phyloP scores from a whole-genome alignment of 257 asterid genomes.

The Solanum ahanhuiri region DNA sequence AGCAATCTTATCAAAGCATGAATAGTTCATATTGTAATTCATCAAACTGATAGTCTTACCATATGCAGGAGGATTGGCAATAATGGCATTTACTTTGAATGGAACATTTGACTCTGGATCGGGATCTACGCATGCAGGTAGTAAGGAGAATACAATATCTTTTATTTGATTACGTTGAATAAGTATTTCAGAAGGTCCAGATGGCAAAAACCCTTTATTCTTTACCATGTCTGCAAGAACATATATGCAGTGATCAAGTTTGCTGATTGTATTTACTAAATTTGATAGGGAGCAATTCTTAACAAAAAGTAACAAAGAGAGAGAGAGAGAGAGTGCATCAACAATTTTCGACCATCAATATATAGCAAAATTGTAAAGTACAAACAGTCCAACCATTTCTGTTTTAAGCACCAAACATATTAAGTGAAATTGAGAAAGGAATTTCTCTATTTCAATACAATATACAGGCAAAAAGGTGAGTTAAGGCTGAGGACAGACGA shows the following conservation, averaged over 20 bases:
- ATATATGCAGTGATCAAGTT: neutral
- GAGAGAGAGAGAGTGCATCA: neutral
- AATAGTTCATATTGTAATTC: neutral
- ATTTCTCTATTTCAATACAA: neutral
- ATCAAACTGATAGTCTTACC: constrained; percentile 34
- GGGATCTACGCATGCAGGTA: constrained; percentile 57
- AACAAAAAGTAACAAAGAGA: neutral
- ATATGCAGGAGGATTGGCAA: constrained; percentile 94
- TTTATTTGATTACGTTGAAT: constrained; percentile 66
- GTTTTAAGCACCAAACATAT: neutral
- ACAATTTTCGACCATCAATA: neutral
- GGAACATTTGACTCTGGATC: constrained; percentile 56
- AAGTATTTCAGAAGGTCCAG: constrained; percentile 77
- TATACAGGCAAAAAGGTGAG: neutral
- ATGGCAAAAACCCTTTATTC: constrained; percentile 89
- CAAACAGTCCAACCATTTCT: neutral
- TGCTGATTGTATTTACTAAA: neutral
- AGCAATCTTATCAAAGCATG: neutral
- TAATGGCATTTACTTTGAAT: constrained; percentile 68
- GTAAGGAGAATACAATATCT: constrained; percentile 67
- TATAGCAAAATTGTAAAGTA: neutral
- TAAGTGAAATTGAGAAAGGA: neutral
- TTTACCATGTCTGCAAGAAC: constrained; percentile 70
- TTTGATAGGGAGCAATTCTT: neutral
- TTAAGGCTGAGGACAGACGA: neutral